phyloP scores from a whole-genome alignment of 2,329 filamentous ascomycete species.

The Aspergillus sp. region DNA sequence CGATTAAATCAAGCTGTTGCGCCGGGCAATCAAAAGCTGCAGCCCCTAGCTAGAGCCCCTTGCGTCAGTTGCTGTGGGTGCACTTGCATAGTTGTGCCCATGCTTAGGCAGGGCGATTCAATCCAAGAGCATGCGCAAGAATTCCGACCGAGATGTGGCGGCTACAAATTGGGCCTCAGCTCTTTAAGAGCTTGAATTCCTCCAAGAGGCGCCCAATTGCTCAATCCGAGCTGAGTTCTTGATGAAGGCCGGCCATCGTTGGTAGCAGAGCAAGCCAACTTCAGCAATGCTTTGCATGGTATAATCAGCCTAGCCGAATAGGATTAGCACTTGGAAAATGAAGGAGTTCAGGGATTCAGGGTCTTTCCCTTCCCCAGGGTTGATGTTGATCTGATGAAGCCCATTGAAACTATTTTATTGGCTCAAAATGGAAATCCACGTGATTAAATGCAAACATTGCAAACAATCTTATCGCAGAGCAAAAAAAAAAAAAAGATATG shows the following conservation, averaged over 20 bases:
- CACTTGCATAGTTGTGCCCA: conserved; percentile 17
- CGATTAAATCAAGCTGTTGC: conserved; percentile 18
- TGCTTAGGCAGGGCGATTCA: conserved; percentile 22
- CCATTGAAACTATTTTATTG: neutral
- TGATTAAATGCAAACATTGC: conserved; percentile 31
- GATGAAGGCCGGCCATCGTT: conserved; percentile 1
- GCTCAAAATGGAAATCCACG: neutral
- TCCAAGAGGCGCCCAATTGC: conserved; percentile 9
- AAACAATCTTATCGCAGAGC: conserved; percentile 30
- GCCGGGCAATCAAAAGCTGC: conserved; percentile 26
- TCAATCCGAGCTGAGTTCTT: conserved; percentile 3
- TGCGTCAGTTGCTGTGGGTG: conserved; percentile 27
- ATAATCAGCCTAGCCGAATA: neutral
- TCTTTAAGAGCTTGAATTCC: conserved; percentile 15
- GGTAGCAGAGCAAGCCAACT: neutral
- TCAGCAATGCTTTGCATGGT: neutral
- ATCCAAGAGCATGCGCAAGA: conserved; percentile 20
- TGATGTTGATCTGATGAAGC: neutral
- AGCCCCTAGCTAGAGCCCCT: conserved; percentile 28
- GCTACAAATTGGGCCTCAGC: conserved; percentile 13
- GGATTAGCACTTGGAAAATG: neutral
- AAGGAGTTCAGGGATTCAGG: conserved; percentile 17
- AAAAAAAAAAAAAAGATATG: conserved; percentile 15
- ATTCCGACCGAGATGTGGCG: conserved; percentile 10
- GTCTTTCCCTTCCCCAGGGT: conserved; percentile 7